Conservation (phyloP, 2,329 filamentous ascomycete species). For the Zymoseptoria crescenta region DNA sequence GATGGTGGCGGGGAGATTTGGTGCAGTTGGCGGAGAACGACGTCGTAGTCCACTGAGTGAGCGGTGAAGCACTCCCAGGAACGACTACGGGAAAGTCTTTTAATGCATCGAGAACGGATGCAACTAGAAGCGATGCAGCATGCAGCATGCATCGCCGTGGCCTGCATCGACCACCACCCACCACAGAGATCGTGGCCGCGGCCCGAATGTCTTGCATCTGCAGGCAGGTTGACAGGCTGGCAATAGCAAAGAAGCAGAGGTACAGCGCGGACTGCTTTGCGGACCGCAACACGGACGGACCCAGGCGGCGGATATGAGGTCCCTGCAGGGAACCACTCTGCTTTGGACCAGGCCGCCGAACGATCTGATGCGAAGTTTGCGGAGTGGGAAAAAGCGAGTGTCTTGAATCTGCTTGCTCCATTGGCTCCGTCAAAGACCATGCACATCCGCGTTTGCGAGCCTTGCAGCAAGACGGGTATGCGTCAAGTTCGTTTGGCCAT, state of each 20-base stretch:
- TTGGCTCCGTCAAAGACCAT: constrained; percentile 8
- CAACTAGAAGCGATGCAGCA: not conserved
- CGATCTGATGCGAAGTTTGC: constrained; percentile 18
- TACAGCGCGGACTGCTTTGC: not conserved
- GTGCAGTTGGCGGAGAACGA: not conserved
- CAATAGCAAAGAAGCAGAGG: constrained; percentile 1
- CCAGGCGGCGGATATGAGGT: not conserved
- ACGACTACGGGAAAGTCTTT: constrained; percentile 5
- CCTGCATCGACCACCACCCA: constrained; percentile 6
- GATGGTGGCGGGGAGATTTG: constrained; percentile 4
- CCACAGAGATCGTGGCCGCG: constrained; percentile 6
- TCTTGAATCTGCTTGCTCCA: constrained; percentile 15
- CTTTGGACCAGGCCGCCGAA: not conserved
- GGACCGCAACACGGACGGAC: not conserved
- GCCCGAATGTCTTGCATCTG: constrained; percentile 5
- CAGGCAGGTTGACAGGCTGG: constrained; percentile 2
- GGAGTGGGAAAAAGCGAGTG: constrained; percentile 24
- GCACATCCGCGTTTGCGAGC: constrained; percentile 14
- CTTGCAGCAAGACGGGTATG: constrained; percentile 1
- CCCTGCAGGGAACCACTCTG: constrained; percentile 5
- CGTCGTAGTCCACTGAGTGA: not conserved
- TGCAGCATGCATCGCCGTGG: not conserved
- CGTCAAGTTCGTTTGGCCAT: not conserved
- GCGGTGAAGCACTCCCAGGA: constrained; percentile 6
- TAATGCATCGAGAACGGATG: constrained; percentile 1